Conservation (phyloP, 2,329 filamentous ascomycete species). For the Hymenoscyphus fructigenus region DNA sequence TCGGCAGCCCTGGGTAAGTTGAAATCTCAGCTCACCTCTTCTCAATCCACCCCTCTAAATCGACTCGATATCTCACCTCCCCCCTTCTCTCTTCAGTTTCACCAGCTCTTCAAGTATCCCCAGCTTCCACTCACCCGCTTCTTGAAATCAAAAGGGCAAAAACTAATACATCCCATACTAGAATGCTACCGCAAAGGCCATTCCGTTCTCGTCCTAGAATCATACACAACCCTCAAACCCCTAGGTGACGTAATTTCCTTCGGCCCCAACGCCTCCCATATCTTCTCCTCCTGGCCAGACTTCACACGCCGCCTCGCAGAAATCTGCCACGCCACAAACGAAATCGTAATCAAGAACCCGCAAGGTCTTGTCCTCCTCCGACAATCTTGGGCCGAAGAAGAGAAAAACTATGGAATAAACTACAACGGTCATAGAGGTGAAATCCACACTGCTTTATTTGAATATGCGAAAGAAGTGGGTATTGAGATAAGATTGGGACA, state of each 20-base stretch:
- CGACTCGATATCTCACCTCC: not conserved
- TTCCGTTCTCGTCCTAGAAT: constrained; percentile 49
- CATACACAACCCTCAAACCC: constrained; percentile 44
- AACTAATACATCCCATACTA: constrained; percentile 31
- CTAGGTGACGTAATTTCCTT: constrained; percentile 54
- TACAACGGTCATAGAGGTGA: constrained; percentile 57
- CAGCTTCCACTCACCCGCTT: not conserved
- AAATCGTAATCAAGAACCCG: constrained; percentile 45
- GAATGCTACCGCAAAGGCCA: constrained; percentile 62
- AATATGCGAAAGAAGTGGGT: constrained; percentile 50
- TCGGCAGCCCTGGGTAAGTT: constrained; percentile 47
- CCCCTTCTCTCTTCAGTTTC: too few relatives aligned
- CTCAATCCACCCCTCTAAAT: not conserved
- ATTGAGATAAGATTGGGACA: constrained; percentile 56
- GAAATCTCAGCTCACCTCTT: not conserved
- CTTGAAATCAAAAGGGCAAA: not conserved
- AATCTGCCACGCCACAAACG: constrained; percentile 45
- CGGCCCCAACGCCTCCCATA: constrained; percentile 55
- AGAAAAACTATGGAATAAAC: constrained; percentile 44
- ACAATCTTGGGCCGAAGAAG: constrained; percentile 43
- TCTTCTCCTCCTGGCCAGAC: constrained; percentile 56
- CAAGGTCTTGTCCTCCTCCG: constrained; percentile 51
- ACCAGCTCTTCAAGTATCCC: not conserved
- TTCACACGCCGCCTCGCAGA: constrained; percentile 48
- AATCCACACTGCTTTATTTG: constrained; percentile 52